Conservation (phyloP, 306 rosid species). For the Medicago arabica region DNA sequence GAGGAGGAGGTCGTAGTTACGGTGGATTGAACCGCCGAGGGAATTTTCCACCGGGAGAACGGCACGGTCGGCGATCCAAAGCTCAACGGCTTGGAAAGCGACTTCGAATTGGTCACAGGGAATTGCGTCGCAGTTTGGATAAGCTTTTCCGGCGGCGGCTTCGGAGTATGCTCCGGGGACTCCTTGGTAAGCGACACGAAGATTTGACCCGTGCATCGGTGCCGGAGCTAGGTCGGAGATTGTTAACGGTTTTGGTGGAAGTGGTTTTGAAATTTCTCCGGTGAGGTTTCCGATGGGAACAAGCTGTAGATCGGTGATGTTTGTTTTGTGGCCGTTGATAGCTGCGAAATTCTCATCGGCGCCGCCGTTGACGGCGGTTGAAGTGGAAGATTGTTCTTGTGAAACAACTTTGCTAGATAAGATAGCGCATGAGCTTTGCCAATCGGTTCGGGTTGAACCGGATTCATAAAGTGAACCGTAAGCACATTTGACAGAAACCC, state of each 20-base stretch:
- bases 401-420: constrained; percentile 76
- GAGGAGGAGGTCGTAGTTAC: constrained; percentile 94
- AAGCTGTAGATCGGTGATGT: constrained; percentile 60
- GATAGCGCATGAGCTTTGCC: constrained; percentile 95
- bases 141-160: constrained; percentile 95
- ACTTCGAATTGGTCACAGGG: constrained; percentile 98
- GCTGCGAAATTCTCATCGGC: constrained; percentile 49
- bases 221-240: constrained; percentile 92
- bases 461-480: constrained; percentile 54
- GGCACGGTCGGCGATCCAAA: constrained; percentile 96
- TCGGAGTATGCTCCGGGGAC: constrained; percentile 98
- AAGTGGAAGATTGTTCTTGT: constrained; percentile 54
- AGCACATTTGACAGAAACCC: constrained; percentile 54
- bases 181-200: constrained; percentile 94
- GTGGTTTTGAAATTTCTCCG: constrained; percentile 40
- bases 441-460: constrained; percentile 69
- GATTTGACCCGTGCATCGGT: constrained; percentile 92
- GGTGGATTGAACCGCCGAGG: constrained; percentile 95
- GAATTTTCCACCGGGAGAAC: constrained; percentile 91
- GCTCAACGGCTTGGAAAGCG: constrained; percentile 94
- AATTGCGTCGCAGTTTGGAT: constrained; percentile 93
- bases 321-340: constrained; percentile 74
- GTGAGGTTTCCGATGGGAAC: constrained; percentile 62
- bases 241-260: constrained; percentile 66
- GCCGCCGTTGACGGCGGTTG: constrained; percentile 33